Percentiles rank a stretch among this genome's conserved stretches.
Conservation (phyloP, 306 rosid species). For the Rosa persica region DNA sequence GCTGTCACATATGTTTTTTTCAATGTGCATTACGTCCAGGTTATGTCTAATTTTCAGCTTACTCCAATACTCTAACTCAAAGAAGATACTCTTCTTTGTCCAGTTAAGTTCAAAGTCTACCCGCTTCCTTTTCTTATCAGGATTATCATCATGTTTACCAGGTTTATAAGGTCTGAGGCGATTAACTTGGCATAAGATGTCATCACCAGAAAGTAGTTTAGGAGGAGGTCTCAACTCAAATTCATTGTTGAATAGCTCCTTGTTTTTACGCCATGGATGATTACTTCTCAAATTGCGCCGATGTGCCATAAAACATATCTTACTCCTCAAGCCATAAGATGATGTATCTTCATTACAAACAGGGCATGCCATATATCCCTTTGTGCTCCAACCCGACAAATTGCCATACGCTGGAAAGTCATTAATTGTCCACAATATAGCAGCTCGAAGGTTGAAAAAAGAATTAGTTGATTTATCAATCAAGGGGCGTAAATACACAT, state of each 20-base stretch:
- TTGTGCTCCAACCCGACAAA: not conserved
- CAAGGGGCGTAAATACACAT: not conserved
- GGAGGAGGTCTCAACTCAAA: too few relatives aligned
- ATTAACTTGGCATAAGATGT: too few relatives aligned
- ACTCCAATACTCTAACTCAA: conserved; percentile 2
- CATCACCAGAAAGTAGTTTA: too few relatives aligned
- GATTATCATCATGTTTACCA: too few relatives aligned
- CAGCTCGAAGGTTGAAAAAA: not conserved
- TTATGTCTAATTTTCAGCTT: not conserved
- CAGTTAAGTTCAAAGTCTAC: not conserved
- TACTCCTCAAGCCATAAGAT: not conserved
- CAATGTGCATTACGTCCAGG: conserved; percentile 6
- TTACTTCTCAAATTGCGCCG: too few relatives aligned
- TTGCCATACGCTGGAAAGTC: not conserved
- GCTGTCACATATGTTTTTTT: not conserved
- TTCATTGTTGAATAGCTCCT: too few relatives aligned
- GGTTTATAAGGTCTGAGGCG: too few relatives aligned
- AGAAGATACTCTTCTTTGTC: conserved; percentile 7
- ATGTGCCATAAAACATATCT: too few relatives aligned
- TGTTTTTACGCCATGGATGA: too few relatives aligned
- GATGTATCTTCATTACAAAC: not conserved
- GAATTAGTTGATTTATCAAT: not conserved
- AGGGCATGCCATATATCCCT: not conserved
- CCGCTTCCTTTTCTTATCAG: too few relatives aligned
- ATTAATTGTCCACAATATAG: not conserved